Evolutionary conservation across 106 monocot species (phyloP), one percentile per base, ranked within the genome.

Genomic region (Apostasia shenzhenica): DNA sequence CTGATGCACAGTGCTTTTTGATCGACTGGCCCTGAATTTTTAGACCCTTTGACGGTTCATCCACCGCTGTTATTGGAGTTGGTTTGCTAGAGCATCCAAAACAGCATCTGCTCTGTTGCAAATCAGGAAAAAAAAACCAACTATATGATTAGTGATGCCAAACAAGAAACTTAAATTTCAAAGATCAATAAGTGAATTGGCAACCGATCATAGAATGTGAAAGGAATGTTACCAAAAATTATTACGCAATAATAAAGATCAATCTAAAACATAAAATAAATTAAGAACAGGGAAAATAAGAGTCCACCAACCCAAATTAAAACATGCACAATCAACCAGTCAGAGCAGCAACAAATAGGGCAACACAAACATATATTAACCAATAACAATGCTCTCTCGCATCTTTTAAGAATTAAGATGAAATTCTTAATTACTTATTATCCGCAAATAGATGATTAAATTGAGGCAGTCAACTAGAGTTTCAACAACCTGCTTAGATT

Each of bases 91-190:
- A 95, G 81, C 88, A 92, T 77, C 92, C 87, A 85, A 99, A 76
- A 79, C 89, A 99, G 84, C 87, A 80, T 85, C 92, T 99, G 92
- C 79, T 92, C 97, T 99, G 89, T 92, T 92, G 67, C 89, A 86
- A 92, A 86, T 64, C 77, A 82, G 83, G 79, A 79, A 81, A 43
- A 50, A 66, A 77, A 68, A 83, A 55, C 61, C 62, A 83, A 55
- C 61, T 67, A 78, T 13, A 59, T 39, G 74, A 86, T 81, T 86
- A 86, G 86, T 11, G 78, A 55, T 58, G 69, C 14, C 8, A 0
- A 2, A 7, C 43, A 3, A 69, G 3, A 49, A 51, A 7, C 2
- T 3, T 1, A 46, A 48, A 8, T n/a, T 8, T 37, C 2, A 52
- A 26, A 14, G 6, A 39, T 42, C 0, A 59, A 5, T 4, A 48